A percentile compares a stretch with the other conserved stretches of the same genome.
Evolutionary conservation across 257 asterid species (phyloP).

Genomic region (Hygrophila difformis): DNA sequence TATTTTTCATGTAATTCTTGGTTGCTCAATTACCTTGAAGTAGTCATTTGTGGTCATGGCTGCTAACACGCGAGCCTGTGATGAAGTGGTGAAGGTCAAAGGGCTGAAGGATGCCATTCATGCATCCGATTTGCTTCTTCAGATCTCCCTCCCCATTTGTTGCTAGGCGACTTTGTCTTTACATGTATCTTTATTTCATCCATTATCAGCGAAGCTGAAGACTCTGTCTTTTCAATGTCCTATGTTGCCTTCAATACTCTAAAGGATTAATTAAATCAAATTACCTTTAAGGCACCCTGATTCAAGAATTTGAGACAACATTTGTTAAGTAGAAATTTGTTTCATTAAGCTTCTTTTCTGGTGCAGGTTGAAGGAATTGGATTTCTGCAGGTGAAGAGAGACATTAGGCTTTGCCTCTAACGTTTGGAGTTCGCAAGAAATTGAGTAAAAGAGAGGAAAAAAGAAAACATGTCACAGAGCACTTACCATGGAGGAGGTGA

Average conservation of each 20-base stretch:
- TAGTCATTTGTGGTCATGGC: not conserved
- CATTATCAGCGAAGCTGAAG: no score
- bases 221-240: slow-evolving; percentile 13
- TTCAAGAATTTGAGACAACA: slow-evolving; percentile 19
- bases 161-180: slow-evolving; percentile 32
- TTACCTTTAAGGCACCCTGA: slow-evolving; percentile 19
- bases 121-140: slow-evolving; percentile 84
- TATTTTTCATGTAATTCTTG: not conserved
- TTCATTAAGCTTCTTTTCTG: slow-evolving; percentile 6
- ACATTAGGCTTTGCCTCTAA: no score
- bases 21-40: slow-evolving; percentile 5
- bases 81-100: slow-evolving; percentile 72
- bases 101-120: slow-evolving; percentile 83
- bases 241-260: not conserved
- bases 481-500: slow-evolving; percentile 36
- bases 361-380: slow-evolving; percentile 2
- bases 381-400: slow-evolving; percentile 13
- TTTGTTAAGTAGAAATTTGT: no score
- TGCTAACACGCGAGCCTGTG: slow-evolving; percentile 17
- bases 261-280: not conserved
- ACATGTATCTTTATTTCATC: slow-evolving; percentile 28
- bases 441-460: slow-evolving; percentile 4
- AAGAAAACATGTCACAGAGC: slow-evolving; percentile 18
- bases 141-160: slow-evolving; percentile 44
- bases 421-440: no score